A percentile compares a stretch with the other conserved stretches of the same genome.
These are phyloP conservation scores for Mikania micrantha DNA, from an alignment of 129 eudicot species.

Conservation along the genomic window DNA sequence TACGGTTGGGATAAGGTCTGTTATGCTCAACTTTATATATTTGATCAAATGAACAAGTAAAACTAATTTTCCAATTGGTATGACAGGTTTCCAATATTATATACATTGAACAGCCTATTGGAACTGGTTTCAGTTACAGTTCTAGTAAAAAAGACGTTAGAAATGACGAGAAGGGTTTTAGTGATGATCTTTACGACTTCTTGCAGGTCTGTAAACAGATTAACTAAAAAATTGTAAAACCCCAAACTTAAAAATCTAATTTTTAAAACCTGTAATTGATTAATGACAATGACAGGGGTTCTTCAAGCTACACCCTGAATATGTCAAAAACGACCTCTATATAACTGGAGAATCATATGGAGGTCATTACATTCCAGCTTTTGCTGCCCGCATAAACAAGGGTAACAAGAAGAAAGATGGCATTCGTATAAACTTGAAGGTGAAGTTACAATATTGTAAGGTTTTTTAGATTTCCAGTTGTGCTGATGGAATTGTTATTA, in stretches of 20 bases:
- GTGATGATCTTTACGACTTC: conserved; percentile 76
- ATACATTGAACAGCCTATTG: conserved; percentile 80
- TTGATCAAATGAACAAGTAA: not conserved
- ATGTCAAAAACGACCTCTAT: conserved; percentile 48
- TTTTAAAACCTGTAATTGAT: not conserved
- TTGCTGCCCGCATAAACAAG: conserved; percentile 60
- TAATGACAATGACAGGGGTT: conserved; percentile 58
- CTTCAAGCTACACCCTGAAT: conserved; percentile 62
- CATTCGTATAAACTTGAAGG: conserved; percentile 64
- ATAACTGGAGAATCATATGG: conserved; percentile 92
- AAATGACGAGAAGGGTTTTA: conserved; percentile 63
- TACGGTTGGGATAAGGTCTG: conserved; percentile 66
- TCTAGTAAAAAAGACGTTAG: conserved; percentile 48
- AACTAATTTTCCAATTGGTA: not conserved
- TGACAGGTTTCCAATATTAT: conserved; percentile 62
- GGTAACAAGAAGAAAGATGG: conserved; percentile 72
- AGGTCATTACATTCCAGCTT: conserved; percentile 88
- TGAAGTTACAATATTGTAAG: not conserved
- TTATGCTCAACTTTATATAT: not conserved
- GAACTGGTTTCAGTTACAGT: conserved; percentile 80
- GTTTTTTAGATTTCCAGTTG: not conserved
- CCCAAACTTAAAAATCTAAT: not conserved
- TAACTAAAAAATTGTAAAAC: not conserved
- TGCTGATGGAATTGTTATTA: conserved; percentile 2
- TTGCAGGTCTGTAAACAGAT: conserved; percentile 45